phyloP scores from a whole-genome alignment of 2,329 filamentous ascomycete species.

The Aspergillus thermomutatus region DNA sequence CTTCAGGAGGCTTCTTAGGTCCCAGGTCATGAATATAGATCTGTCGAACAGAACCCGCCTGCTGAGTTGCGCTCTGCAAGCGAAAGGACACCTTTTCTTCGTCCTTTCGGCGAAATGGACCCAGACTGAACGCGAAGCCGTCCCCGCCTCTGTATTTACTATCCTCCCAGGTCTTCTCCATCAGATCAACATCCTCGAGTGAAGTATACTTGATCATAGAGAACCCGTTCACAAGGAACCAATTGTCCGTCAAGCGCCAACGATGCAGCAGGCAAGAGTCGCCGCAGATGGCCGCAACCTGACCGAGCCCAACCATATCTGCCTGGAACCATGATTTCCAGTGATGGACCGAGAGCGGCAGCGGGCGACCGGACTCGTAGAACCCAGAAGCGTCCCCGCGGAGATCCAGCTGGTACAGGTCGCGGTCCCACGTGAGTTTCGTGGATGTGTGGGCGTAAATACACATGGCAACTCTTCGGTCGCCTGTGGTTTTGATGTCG shows the following conservation, averaged over 20 bases:
- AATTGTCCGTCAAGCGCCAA: slow-evolving; percentile 38
- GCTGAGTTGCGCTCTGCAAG: slow-evolving; percentile 41
- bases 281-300: slow-evolving; percentile 47
- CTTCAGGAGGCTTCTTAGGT: slow-evolving; percentile 10
- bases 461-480: slow-evolving; percentile 53
- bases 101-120: slow-evolving; percentile 40
- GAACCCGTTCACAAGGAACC: slow-evolving; percentile 54
- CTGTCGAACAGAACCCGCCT: slow-evolving; percentile 45
- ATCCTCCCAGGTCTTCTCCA: slow-evolving; percentile 52
- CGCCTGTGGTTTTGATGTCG: slow-evolving; percentile 41
- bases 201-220: slow-evolving; percentile 50
- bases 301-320: slow-evolving; percentile 45
- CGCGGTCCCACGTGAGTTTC: slow-evolving; percentile 49
- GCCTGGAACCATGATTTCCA: slow-evolving; percentile 54
- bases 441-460: slow-evolving; percentile 51
- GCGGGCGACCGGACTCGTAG: slow-evolving; percentile 51
- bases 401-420: slow-evolving; percentile 55
- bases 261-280: slow-evolving; percentile 52
- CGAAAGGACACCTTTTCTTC: slow-evolving; percentile 50
- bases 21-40: slow-evolving; percentile 44
- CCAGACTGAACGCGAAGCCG: slow-evolving; percentile 49
- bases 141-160: slow-evolving; percentile 35
- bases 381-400: slow-evolving; percentile 52
- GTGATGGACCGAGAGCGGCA: slow-evolving; percentile 53
- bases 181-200: slow-evolving; percentile 34